phyloP scores from a whole-genome alignment of 2,329 filamentous ascomycete species.

The Verticillium nubilum region DNA sequence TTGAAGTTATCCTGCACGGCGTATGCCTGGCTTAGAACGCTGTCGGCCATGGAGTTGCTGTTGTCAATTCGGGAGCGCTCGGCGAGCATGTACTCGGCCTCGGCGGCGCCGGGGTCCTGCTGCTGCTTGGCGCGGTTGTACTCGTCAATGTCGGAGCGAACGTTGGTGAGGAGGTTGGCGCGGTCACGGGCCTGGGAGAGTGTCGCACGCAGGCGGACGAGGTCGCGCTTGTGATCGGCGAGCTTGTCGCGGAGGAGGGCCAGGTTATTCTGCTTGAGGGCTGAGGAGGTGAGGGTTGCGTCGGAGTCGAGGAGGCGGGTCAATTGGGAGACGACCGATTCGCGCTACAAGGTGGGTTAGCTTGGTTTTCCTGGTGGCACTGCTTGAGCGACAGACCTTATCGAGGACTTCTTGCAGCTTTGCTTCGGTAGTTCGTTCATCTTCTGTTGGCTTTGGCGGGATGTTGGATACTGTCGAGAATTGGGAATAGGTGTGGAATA shows the following conservation, averaged over 20 bases:
- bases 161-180: constrained; percentile 83
- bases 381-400: constrained; percentile 53
- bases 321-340: constrained; percentile 75
- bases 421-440: constrained; percentile 73
- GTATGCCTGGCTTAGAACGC: constrained; percentile 90
- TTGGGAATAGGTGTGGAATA: constrained; percentile 85
- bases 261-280: constrained; percentile 95
- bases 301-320: constrained; percentile 89
- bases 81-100: constrained; percentile 95
- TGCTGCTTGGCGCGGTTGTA: constrained; percentile 59
- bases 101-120: constrained; percentile 68
- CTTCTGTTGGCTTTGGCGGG: constrained; percentile 75
- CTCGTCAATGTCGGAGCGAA: constrained; percentile 85
- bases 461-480: constrained; percentile 77
- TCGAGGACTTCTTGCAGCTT: constrained; percentile 81
- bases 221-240: constrained; percentile 77
- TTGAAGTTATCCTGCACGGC: constrained; percentile 90
- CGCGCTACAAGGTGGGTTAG: constrained; percentile 52
- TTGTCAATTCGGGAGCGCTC: constrained; percentile 83
- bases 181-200: constrained; percentile 77
- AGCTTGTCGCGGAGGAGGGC: constrained; percentile 87
- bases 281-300: constrained; percentile 77
- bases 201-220: constrained; percentile 65
- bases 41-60: constrained; percentile 84
- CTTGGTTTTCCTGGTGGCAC: neutral